A percentile compares a stretch with the other conserved stretches of the same genome.
These are phyloP conservation scores for Globisporangium apiculatum DNA, from an alignment of 352 stramenopile species.

Conservation along the genomic window DNA sequence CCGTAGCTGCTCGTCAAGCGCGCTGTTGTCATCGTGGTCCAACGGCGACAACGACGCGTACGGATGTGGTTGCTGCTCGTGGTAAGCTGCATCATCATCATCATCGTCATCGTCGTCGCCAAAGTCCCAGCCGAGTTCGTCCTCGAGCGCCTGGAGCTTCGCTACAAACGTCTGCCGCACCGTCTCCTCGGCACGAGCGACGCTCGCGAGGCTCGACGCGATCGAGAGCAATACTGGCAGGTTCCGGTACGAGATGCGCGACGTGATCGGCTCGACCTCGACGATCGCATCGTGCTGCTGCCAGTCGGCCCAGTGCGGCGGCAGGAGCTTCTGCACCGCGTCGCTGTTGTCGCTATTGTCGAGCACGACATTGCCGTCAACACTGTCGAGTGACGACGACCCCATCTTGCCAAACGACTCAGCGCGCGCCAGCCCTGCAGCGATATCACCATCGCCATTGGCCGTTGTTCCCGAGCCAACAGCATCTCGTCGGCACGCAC, in stretches of 20 bases:
- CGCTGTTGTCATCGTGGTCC: slow-evolving; percentile 12
- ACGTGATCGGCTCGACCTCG: slow-evolving; percentile 44
- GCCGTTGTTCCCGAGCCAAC: neutral
- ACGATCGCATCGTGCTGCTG: slow-evolving; percentile 29
- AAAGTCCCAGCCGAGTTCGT: slow-evolving; percentile 40
- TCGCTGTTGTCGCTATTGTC: neutral
- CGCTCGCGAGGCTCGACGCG: slow-evolving; percentile 21
- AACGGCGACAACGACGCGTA: slow-evolving; percentile 25
- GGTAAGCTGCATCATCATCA: neutral
- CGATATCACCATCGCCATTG: neutral
- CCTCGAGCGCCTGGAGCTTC: slow-evolving; percentile 24
- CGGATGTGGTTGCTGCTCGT: slow-evolving; percentile 23
- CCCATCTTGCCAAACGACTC: slow-evolving; percentile 1
- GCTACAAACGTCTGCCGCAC: slow-evolving; percentile 31
- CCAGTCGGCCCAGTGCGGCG: slow-evolving; percentile 44
- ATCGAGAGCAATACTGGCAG: slow-evolving; percentile 63
- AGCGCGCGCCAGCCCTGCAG: neutral
- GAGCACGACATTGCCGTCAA: neutral
- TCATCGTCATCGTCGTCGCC: slow-evolving; percentile 19
- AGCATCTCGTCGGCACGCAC: neutral
- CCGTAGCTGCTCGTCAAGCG: slow-evolving; percentile 3
- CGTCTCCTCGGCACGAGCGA: slow-evolving; percentile 34
- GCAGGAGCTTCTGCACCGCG: slow-evolving; percentile 18
- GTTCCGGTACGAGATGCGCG: slow-evolving; percentile 61
- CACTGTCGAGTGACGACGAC: neutral